A percentile compares a stretch with the other conserved stretches of the same genome.
Conservation (phyloP, 306 rosid genomes). For the Prinsepia uniflora region DNA sequence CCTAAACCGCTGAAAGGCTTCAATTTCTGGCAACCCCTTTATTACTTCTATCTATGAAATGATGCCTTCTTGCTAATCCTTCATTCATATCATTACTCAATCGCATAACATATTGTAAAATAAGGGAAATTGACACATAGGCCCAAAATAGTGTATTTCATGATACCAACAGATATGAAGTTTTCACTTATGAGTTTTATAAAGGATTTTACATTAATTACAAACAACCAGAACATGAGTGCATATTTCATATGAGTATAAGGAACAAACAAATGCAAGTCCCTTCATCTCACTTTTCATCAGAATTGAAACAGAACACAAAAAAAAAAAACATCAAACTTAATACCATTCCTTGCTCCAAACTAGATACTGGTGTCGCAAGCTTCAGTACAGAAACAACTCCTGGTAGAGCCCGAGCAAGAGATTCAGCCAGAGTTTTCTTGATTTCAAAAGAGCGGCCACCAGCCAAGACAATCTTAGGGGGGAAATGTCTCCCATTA, state of each 20-base stretch:
- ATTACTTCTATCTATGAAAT: no score
- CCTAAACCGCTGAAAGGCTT: background rate
- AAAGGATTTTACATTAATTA: background rate
- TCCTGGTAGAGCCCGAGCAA: slow-evolving; percentile 78
- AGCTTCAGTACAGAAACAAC: slow-evolving; percentile 66
- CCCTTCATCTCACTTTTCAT: slow-evolving; percentile 10
- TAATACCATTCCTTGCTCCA: slow-evolving; percentile 87
- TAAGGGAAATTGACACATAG: background rate
- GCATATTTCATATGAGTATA: background rate
- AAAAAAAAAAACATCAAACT: slow-evolving; percentile 17
- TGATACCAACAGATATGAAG: slow-evolving; percentile 7
- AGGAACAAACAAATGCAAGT: background rate
- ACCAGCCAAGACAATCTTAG: slow-evolving; percentile 61
- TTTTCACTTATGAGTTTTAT: background rate
- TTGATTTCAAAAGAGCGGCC: slow-evolving; percentile 90
- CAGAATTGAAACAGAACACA: slow-evolving; percentile 9
- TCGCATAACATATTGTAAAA: background rate
- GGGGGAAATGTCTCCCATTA: slow-evolving; percentile 66
- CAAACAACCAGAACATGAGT: background rate
- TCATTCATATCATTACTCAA: no score
- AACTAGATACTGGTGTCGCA: slow-evolving; percentile 65
- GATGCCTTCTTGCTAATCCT: no score
- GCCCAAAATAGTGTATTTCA: no score
- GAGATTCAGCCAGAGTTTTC: slow-evolving; percentile 74
- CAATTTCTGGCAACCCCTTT: no score